Conservation (phyloP, 2,329 filamentous ascomycete genomes). For the Chaetomium sp. region DNA sequence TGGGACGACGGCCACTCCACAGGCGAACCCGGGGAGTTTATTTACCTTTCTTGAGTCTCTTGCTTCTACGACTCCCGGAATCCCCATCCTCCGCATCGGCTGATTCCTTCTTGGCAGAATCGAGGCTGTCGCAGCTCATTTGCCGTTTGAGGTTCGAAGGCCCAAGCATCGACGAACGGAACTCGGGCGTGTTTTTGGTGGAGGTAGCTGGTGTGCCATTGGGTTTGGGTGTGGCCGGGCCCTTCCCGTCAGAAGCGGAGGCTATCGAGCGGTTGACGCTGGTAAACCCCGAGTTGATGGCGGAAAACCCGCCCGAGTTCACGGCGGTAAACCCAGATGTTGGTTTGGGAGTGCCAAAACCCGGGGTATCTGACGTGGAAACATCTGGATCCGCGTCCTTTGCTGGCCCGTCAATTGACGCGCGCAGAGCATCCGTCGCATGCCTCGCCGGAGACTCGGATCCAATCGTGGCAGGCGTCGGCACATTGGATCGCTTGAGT, state of each 20-base stretch:
- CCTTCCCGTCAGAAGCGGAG: constrained; percentile 52
- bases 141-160: constrained; percentile 74
- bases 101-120: constrained; percentile 52
- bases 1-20: not conserved
- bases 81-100: constrained; percentile 62
- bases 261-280: constrained; percentile 60
- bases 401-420: constrained; percentile 50
- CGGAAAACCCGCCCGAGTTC: constrained; percentile 66
- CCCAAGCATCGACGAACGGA: constrained; percentile 57
- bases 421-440: constrained; percentile 57
- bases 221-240: constrained; percentile 62
- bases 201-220: constrained; percentile 65
- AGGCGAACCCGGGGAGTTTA: not conserved
- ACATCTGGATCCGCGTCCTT: constrained; percentile 53
- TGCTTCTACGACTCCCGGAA: constrained; percentile 77
- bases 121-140: constrained; percentile 61
- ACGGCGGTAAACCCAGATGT: constrained; percentile 63
- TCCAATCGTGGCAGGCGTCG: constrained; percentile 60
- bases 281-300: constrained; percentile 71
- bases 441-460: constrained; percentile 68
- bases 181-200: constrained; percentile 66
- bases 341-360: constrained; percentile 44
- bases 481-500: constrained; percentile 64
- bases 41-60: constrained; percentile 85
- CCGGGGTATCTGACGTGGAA: constrained; percentile 50